Conservation (phyloP, 2,329 filamentous ascomycete species). For the Sporothrix mexicana region DNA sequence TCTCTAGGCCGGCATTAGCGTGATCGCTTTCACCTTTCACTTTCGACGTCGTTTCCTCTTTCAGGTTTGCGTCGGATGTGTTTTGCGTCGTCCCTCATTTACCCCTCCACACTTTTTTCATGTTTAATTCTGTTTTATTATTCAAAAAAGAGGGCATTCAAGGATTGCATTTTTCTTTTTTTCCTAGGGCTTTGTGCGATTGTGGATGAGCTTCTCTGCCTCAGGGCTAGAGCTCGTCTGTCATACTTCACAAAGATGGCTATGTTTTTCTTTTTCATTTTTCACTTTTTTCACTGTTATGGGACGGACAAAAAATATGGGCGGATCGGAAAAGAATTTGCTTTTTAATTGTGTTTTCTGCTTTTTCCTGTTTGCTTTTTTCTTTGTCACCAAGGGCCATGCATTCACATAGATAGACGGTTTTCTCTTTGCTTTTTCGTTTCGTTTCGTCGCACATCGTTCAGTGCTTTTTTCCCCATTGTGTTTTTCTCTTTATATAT, state of each 20-base stretch:
- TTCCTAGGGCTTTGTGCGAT: not conserved
- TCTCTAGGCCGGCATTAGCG: slow-evolving; percentile 31
- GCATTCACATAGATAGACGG: slow-evolving; percentile 35
- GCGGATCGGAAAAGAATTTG: slow-evolving; percentile 35
- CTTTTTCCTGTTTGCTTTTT: slow-evolving; percentile 1
- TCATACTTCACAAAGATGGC: not conserved
- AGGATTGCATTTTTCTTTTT: not conserved
- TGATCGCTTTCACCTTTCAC: slow-evolving; percentile 19
- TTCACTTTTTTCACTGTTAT: not conserved
- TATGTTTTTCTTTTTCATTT: not conserved
- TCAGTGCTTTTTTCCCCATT: not conserved
- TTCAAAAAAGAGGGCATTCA: slow-evolving; percentile 23
- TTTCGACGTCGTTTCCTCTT: slow-evolving; percentile 9
- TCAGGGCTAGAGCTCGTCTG: not conserved
- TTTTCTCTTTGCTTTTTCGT: not conserved
- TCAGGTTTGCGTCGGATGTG: not conserved
- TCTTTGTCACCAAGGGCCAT: slow-evolving; percentile 28
- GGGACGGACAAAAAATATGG: slow-evolving; percentile 33
- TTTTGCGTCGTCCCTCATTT: not conserved
- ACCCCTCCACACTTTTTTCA: not conserved
- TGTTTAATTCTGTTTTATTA: slow-evolving; percentile 20
- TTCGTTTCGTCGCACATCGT: not conserved
- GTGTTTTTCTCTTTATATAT: not conserved
- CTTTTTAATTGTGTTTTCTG: slow-evolving; percentile 19
- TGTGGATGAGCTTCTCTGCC: slow-evolving; percentile 1